These are phyloP conservation scores for Chlamydomonas reinhardtii DNA, from an alignment of 163 green algal species.

Conservation along the genomic window DNA sequence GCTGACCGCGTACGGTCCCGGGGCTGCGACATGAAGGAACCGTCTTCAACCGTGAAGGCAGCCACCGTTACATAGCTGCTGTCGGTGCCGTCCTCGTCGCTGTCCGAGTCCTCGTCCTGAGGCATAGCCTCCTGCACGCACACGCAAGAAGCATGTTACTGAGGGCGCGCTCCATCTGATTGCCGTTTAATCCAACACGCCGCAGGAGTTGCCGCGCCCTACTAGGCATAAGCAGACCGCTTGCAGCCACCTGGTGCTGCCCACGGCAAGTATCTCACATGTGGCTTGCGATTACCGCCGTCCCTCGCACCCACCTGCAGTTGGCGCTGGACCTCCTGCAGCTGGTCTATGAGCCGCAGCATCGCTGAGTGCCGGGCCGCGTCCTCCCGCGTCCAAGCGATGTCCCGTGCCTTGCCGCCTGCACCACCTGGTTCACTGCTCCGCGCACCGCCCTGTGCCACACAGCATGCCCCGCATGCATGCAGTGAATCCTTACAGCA, in stretches of 20 bases:
- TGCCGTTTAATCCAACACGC: no score
- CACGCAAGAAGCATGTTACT: no score
- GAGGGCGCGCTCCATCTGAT: no score
- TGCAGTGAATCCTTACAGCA: no score
- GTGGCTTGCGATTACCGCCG: no score
- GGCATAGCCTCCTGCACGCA: not conserved
- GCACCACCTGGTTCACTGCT: not conserved
- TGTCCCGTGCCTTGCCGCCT: not conserved
- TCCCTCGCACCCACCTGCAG: conserved; percentile 1
- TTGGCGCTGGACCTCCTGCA: conserved; percentile 15
- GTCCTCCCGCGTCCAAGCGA: not conserved
- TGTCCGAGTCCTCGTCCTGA: not conserved
- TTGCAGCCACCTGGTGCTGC: no score
- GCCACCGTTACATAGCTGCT: conserved; percentile 8
- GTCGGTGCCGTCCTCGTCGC: not conserved
- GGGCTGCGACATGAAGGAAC: not conserved
- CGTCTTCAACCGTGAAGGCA: not conserved
- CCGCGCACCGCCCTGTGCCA: no score
- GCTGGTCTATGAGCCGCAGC: not conserved
- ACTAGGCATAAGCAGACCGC: no score
- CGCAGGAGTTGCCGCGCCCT: no score
- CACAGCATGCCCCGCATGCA: no score
- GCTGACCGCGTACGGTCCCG: not conserved
- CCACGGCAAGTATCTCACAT: no score
- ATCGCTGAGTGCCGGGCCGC: not conserved